A percentile compares a stretch with the other conserved stretches of the same genome.
These are phyloP conservation scores for Phytopythium boreale DNA, from an alignment of 352 stramenopile species.

Conservation along the genomic window DNA sequence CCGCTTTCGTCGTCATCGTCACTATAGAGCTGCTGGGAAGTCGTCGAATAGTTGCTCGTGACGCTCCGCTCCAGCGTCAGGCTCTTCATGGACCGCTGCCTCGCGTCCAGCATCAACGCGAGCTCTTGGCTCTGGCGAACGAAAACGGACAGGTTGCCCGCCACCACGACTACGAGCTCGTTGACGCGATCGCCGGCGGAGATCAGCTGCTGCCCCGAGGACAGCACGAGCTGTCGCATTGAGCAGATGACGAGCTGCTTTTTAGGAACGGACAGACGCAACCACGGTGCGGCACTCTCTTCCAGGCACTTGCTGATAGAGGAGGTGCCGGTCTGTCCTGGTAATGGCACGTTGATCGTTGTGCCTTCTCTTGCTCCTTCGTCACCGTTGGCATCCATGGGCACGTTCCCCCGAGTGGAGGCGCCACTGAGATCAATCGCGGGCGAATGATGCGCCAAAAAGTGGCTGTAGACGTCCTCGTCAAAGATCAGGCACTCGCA, in stretches of 20 bases:
- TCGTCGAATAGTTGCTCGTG: constrained; percentile 68
- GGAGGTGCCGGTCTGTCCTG: not conserved
- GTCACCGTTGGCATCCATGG: not conserved
- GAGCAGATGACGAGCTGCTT: constrained; percentile 34
- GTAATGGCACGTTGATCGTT: not conserved
- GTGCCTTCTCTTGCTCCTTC: not conserved
- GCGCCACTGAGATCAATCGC: constrained; percentile 24
- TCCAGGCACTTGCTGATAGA: not conserved
- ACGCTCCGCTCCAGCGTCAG: constrained; percentile 52
- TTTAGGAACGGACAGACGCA: constrained; percentile 24
- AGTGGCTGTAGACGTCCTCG: constrained; percentile 30
- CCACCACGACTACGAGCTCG: constrained; percentile 48
- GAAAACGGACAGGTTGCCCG: constrained; percentile 36
- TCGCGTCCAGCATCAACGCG: constrained; percentile 38
- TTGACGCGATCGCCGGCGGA: constrained; percentile 33
- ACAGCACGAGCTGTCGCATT: constrained; percentile 24
- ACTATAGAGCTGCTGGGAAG: constrained; percentile 51
- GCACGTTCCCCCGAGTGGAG: not conserved
- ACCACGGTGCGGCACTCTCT: constrained; percentile 22
- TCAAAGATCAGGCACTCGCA: constrained; percentile 53
- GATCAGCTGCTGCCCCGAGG: constrained; percentile 40
- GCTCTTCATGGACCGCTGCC: constrained; percentile 53
- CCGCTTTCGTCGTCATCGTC: not conserved
- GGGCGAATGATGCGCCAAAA: constrained; percentile 34
- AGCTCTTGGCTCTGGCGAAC: constrained; percentile 39